These are phyloP conservation scores for Grosmannia serpens DNA, from an alignment of 2,329 filamentous ascomycete genomes.

Conservation along the genomic window DNA sequence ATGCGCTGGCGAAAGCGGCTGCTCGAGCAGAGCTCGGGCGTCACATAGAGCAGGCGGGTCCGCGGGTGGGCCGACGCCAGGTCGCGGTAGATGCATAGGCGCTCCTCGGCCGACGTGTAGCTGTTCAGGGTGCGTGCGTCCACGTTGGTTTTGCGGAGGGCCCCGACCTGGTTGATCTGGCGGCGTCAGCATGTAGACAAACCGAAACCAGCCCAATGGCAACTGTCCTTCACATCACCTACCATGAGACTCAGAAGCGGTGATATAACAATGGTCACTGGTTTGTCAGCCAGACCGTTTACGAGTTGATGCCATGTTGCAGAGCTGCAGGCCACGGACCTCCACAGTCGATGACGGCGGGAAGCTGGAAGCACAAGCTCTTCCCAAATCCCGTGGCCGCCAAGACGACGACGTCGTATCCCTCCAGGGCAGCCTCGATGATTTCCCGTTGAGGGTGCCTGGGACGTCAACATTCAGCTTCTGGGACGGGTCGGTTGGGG, in stretches of 20 bases:
- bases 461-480: not conserved
- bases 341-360: constrained; percentile 74
- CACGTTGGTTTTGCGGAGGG: constrained; percentile 62
- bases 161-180: constrained; percentile 83
- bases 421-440: constrained; percentile 35
- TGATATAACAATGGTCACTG: too few species aligned
- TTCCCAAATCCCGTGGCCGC: constrained; percentile 69
- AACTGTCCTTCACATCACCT: too few species aligned
- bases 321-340: constrained; percentile 20
- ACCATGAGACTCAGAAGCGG: too few species aligned
- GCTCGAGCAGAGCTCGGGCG: constrained; percentile 74
- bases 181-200: too few species aligned
- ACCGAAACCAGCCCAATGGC: too few species aligned
- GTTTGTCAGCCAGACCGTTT: too few species aligned
- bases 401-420: constrained; percentile 53
- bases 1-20: constrained; percentile 67
- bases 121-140: constrained; percentile 80
- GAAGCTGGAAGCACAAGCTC: constrained; percentile 77
- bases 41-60: constrained; percentile 81
- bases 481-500: not conserved
- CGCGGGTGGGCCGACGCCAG: constrained; percentile 78
- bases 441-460: constrained; percentile 83
- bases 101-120: constrained; percentile 56
- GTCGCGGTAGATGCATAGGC: constrained; percentile 62
- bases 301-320: too few species aligned